These are phyloP conservation scores for Backusella sp. DNA, from an alignment of 192 early-diverging fungal genomes.

Conservation along the genomic window DNA sequence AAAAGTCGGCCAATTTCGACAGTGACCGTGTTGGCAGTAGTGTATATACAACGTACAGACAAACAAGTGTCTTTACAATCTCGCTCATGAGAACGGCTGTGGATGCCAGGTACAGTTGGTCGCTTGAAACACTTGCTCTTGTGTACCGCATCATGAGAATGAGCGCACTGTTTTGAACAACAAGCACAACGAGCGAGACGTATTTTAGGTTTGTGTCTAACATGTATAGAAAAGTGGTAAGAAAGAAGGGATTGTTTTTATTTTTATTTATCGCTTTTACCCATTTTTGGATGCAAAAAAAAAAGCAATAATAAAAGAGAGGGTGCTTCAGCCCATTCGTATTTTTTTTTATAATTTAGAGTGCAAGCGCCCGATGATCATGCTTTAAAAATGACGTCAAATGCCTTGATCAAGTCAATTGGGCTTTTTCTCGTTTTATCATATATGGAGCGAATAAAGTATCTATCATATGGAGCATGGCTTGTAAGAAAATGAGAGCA, in stretches of 20 bases:
- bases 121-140: constrained; percentile 39
- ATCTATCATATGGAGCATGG: no score
- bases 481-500: no score
- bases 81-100: constrained; percentile 91
- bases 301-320: no score
- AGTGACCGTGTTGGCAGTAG: constrained; percentile 30
- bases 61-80: constrained; percentile 71
- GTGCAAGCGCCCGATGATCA: no score
- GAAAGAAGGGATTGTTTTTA: background rate
- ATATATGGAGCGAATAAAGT: no score
- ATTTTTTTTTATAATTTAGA: no score
- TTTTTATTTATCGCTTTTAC: background rate
- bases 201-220: constrained; percentile 55
- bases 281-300: no score
- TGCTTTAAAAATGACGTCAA: no score
- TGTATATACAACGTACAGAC: constrained; percentile 27
- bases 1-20: constrained; percentile 26
- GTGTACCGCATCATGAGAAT: constrained; percentile 93
- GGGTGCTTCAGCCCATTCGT: no score
- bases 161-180: constrained; percentile 82
- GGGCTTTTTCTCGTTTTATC: no score
- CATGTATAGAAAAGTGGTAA: background rate
- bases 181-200: constrained; percentile 77
- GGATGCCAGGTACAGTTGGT: constrained; percentile 62
- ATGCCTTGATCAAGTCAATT: no score